phyloP scores from a whole-genome alignment of 2,329 filamentous ascomycete species.

The Colletotrichum lindemuthianum region DNA sequence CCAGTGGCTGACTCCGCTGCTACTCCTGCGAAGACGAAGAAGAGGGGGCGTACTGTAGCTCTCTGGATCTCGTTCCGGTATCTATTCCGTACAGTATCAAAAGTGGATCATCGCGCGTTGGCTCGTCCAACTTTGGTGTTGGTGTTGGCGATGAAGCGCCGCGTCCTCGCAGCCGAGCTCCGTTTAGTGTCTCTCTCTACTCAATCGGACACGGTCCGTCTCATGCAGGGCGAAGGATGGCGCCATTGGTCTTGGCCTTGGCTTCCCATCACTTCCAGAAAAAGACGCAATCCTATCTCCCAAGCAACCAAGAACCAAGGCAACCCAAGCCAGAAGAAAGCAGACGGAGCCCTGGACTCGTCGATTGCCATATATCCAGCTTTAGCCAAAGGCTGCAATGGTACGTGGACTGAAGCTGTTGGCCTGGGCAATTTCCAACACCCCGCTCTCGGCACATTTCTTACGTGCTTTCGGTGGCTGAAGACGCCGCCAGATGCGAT shows the following conservation, averaged over 20 bases:
- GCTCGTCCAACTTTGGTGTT: neutral
- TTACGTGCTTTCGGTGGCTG: neutral
- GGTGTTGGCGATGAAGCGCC: conserved; percentile 5
- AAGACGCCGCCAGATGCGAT: conserved; percentile 6
- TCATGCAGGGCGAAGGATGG: conserved; percentile 27
- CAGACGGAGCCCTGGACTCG: neutral
- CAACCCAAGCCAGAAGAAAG: neutral
- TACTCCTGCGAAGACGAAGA: too few species aligned
- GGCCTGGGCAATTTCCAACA: conserved; percentile 10
- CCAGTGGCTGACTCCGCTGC: too few species aligned
- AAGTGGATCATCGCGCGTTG: conserved; percentile 11
- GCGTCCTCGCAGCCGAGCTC: neutral
- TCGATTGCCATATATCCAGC: neutral
- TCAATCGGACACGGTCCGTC: conserved; percentile 32
- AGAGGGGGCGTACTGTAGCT: neutral
- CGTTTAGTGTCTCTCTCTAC: conserved; percentile 13
- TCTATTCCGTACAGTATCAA: conserved; percentile 31
- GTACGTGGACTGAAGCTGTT: conserved; percentile 10
- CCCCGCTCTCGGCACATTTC: conserved; percentile 26
- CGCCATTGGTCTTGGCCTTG: conserved; percentile 29
- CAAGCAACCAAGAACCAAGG: neutral
- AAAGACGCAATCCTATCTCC: conserved; percentile 13
- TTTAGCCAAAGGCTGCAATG: conserved; percentile 8
- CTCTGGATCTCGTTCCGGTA: neutral
- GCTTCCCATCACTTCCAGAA: conserved; percentile 33